phyloP scores from a whole-genome alignment of 768 basidiomycete species.

The Boletus eberwhitei region DNA sequence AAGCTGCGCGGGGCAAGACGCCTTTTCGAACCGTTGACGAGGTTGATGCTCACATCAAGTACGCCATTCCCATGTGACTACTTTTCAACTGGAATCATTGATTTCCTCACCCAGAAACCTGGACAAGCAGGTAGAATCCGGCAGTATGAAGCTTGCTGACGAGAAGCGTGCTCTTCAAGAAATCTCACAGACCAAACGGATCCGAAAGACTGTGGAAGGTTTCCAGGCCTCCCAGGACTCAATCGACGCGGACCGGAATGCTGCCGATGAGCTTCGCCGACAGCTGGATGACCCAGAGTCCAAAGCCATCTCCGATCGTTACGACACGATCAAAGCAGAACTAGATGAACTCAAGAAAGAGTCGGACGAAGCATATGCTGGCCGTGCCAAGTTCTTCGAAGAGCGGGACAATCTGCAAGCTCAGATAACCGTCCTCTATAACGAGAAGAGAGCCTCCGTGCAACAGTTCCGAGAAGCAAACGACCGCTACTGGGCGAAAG shows the following conservation, averaged over 20 bases:
- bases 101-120: conserved; percentile 51
- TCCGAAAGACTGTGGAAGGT: conserved; percentile 70
- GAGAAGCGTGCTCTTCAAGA: conserved; percentile 95
- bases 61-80: conserved; percentile 26
- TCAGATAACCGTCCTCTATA: conserved; percentile 67
- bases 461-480: conserved; percentile 75
- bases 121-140: conserved; percentile 90
- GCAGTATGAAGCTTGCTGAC: conserved; percentile 86
- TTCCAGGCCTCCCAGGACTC: conserved; percentile 77
- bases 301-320: conserved; percentile 77
- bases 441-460: conserved; percentile 71
- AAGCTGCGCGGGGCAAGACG: conserved; percentile 73
- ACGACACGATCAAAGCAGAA: conserved; percentile 78
- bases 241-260: conserved; percentile 74
- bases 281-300: conserved; percentile 89
- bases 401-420: conserved; percentile 75
- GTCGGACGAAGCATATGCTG: conserved; percentile 79
- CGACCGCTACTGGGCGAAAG: conserved; percentile 78
- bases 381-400: conserved; percentile 78
- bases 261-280: conserved; percentile 75
- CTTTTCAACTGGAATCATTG: not conserved
- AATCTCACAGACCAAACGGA: conserved; percentile 70
- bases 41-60: conserved; percentile 86
- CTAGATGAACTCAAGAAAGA: conserved; percentile 84
- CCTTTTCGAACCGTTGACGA: conserved; percentile 81